Evolutionary conservation across 306 rosid genomes (phyloP), one percentile per base, ranked within the genome.

Genomic region (Prunus armeniaca): DNA sequence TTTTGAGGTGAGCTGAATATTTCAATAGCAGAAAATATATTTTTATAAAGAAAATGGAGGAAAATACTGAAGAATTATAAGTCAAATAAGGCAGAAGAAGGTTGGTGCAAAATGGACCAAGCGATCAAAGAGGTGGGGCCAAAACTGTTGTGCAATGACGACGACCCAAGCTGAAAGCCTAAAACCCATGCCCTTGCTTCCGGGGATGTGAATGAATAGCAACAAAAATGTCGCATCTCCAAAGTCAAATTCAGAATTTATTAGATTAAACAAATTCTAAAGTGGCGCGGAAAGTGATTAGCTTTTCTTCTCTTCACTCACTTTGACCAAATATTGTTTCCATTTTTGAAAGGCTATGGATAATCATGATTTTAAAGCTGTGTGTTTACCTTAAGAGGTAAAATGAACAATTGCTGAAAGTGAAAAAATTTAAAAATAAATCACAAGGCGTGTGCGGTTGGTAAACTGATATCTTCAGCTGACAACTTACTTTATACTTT

Each of bases 391-490:
- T 55, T 6, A 49, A 49, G 73, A 69, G 74, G 46, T 69, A 18
- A 68, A 56, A 10, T 10, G 62, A 49, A 49, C 54, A 49, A 12
- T 13, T 12, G 19, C 54, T 19, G 43, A 49, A 49, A 49, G 54
- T 49, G 54, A 49, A 49, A 3, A 20, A 2, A 0, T 27, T 27
- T 27, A 27, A 27, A 27, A 27, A 27, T 27, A 27, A 27, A 27
- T 3, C 30, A 27, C 30, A 27, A 27, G 3, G 30, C 2, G 30
- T 27, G 30, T 27, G 30, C 3, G 30, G 30, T 27, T 27, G 30
- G 0, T 2, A 27, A 27, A 0, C 0, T 27, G 3, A 27, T 27
- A 27, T 2, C 0, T 27, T 0, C 0, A 27, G 30, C 2, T 2
- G 30, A 3, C 3, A 3, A 27, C 3, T 27, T 2, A 2, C 3